These are phyloP conservation scores for Lipomyces starkeyi DNA, from an alignment of 805 yeast species.

Conservation along the genomic window DNA sequence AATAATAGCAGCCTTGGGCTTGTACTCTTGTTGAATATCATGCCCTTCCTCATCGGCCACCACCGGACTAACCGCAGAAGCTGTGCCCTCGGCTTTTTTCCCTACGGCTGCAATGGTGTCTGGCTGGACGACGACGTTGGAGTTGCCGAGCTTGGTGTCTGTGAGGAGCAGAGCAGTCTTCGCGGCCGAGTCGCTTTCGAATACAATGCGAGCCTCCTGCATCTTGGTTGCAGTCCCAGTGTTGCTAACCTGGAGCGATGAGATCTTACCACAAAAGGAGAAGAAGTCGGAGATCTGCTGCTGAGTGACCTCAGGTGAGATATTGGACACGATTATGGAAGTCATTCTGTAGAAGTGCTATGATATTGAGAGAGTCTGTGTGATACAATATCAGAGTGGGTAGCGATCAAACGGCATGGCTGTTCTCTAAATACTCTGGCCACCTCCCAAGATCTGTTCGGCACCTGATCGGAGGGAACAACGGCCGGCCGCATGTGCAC, in stretches of 20 bases:
- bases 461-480: background rate
- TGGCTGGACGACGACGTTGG: conserved; percentile 55
- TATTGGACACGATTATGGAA: conserved; percentile 60
- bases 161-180: conserved; percentile 72
- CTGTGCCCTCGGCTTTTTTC: conserved; percentile 35
- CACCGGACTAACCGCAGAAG: conserved; percentile 23
- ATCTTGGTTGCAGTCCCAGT: conserved; percentile 44
- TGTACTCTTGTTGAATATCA: conserved; percentile 73
- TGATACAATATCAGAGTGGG: too few species aligned
- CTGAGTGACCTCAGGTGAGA: conserved; percentile 57
- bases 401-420: too few species aligned
- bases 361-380: too few species aligned
- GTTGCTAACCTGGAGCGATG: conserved; percentile 37
- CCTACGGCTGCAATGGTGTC: conserved; percentile 38
- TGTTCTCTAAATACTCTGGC: too few species aligned
- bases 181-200: conserved; percentile 65
- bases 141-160: conserved; percentile 74
- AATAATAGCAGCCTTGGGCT: conserved; percentile 75
- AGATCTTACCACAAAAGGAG: conserved; percentile 71
- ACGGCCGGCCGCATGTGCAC: background rate
- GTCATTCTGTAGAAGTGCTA: conserved; percentile 13
- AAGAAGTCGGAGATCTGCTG: conserved; percentile 69
- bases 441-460: background rate
- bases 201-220: conserved; percentile 56
- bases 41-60: conserved; percentile 32